A percentile compares a stretch with the other conserved stretches of the same genome.
Evolutionary conservation across 306 rosid genomes (phyloP).

Genomic region (Castanea mollissima): DNA sequence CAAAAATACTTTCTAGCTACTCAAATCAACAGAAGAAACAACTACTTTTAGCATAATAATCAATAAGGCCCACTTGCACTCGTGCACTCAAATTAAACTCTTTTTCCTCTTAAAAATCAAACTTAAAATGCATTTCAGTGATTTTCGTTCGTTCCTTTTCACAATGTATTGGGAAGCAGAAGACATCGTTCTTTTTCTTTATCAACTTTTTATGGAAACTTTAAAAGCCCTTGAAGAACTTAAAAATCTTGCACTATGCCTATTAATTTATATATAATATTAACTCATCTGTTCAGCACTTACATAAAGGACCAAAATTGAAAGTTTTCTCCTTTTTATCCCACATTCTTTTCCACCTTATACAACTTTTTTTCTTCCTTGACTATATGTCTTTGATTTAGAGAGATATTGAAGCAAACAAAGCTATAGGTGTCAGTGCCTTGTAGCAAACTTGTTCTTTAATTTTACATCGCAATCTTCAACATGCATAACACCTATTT

Average conservation of each 20-base stretch:
- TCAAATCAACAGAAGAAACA: not conserved
- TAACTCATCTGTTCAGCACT: constrained; percentile 19
- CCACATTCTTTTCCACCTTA: constrained; percentile 28
- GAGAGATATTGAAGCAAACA: constrained; percentile 28
- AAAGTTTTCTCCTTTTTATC: constrained; percentile 35
- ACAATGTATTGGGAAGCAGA: not conserved
- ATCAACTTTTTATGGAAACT: constrained; percentile 9
- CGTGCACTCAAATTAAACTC: constrained; percentile 21
- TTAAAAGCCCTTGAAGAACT: constrained; percentile 16
- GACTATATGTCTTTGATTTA: constrained; percentile 21
- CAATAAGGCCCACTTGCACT: not conserved
- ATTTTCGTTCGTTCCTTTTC: constrained; percentile 13
- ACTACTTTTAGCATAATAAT: not conserved
- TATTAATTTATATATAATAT: constrained; percentile 11
- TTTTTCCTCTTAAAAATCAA: not conserved
- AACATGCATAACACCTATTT: constrained; percentile 30
- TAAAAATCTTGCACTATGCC: constrained; percentile 22
- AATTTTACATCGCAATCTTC: no score
- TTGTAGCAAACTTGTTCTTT: constrained; percentile 21
- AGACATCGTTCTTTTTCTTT: constrained; percentile 32
- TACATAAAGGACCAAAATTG: constrained; percentile 34
- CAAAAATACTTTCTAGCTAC: not conserved
- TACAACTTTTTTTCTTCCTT: constrained; percentile 20
- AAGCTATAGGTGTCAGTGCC: constrained; percentile 17
- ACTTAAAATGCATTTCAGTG: constrained; percentile 16